Conservation (phyloP, 1,139 yeast genomes). For the Meyerozyma smithsonii region DNA sequence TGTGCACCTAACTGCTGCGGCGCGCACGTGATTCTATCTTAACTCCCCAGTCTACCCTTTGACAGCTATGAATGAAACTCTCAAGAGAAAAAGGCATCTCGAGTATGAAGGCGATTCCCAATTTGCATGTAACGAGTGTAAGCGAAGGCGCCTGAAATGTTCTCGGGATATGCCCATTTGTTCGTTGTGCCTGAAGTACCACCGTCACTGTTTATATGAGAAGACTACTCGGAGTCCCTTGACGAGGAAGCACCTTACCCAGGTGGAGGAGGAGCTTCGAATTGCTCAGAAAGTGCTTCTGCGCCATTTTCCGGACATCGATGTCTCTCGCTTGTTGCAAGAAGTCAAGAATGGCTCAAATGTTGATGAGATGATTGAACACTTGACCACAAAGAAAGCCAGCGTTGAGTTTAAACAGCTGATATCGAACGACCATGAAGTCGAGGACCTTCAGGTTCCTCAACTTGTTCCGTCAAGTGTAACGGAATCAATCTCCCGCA, state of each 20-base stretch:
- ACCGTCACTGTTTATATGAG: slow-evolving; percentile 16
- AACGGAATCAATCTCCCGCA: neutral
- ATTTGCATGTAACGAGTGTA: slow-evolving; percentile 15
- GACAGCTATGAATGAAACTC: neutral
- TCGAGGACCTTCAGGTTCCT: slow-evolving; percentile 7
- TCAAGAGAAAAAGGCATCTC: neutral
- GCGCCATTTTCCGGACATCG: slow-evolving; percentile 10
- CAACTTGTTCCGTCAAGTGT: slow-evolving; percentile 7
- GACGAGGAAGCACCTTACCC: slow-evolving; percentile 17
- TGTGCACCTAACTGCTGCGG: slow-evolving; percentile 2
- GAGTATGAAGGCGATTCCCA: neutral
- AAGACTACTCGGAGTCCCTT: slow-evolving; percentile 14
- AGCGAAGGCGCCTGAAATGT: slow-evolving; percentile 14
- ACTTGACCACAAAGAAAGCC: neutral
- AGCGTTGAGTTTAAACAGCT: neutral
- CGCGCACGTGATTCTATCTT: neutral
- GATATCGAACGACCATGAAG: neutral
- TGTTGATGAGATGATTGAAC: slow-evolving; percentile 8
- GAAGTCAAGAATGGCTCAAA: slow-evolving; percentile 14
- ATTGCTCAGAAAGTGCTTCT: slow-evolving; percentile 6
- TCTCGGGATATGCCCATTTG: slow-evolving; percentile 16
- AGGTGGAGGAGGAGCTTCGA: slow-evolving; percentile 15
- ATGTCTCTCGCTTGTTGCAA: slow-evolving; percentile 7
- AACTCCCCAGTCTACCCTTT: neutral
- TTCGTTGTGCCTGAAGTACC: slow-evolving; percentile 11